These are phyloP conservation scores for Botrytis aclada DNA, from an alignment of 2,329 filamentous ascomycete species.

Conservation along the genomic window DNA sequence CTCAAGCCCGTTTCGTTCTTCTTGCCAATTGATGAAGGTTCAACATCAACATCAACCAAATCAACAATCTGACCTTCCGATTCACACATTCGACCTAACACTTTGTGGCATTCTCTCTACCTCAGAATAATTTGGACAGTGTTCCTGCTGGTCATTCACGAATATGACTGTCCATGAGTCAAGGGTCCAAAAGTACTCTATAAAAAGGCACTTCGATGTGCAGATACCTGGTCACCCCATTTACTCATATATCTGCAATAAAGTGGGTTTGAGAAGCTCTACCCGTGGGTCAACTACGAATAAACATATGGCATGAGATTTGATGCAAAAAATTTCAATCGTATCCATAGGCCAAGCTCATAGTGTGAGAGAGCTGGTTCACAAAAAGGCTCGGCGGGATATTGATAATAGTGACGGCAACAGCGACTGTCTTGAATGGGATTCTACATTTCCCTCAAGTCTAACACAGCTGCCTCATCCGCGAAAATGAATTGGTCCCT, in stretches of 20 bases:
- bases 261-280: not conserved
- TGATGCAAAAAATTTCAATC: not conserved
- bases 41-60: not conserved
- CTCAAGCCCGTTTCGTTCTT: not conserved
- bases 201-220: not conserved
- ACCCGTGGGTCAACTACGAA: not conserved
- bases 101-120: not conserved
- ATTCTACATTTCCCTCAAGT: not conserved
- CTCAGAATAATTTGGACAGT: not conserved
- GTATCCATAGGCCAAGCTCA: not conserved
- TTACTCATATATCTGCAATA: not conserved
- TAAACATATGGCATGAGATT: not conserved
- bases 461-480: not conserved
- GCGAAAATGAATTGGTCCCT: not conserved
- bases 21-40: not conserved
- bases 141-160: not conserved
- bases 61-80: not conserved
- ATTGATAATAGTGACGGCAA: not conserved
- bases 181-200: not conserved
- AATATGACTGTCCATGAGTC: not conserved
- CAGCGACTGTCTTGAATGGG: not conserved
- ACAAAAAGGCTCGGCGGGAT: not conserved
- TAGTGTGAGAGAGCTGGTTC: not conserved
- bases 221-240: not conserved
- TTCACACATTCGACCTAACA: not conserved